phyloP scores from a whole-genome alignment of 371 early-diverging fungal genomes.

The Mucor racemosus region DNA sequence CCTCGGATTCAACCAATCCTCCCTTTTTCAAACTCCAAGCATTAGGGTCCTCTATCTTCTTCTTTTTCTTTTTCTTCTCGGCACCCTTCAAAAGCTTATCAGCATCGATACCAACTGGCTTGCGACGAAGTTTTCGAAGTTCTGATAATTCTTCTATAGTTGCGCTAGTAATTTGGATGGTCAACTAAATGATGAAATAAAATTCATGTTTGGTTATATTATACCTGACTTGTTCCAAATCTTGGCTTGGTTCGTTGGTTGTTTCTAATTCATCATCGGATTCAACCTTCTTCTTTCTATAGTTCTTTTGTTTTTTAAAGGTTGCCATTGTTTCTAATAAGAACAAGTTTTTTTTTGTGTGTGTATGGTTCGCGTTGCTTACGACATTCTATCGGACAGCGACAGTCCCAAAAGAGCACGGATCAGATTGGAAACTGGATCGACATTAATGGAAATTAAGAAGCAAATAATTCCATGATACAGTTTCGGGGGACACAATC shows the following conservation, averaged over 20 bases:
- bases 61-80: slow-evolving; percentile 56
- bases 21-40: slow-evolving; percentile 60
- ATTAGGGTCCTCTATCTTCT: slow-evolving; percentile 40
- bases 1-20: slow-evolving; percentile 56
- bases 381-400: too few species aligned
- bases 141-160: slow-evolving; percentile 68
- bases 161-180: slow-evolving; percentile 19
- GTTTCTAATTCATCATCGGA: slow-evolving; percentile 39
- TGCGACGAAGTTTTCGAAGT: slow-evolving; percentile 64
- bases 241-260: neutral
- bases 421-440: too few species aligned
- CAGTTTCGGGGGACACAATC: too few species aligned
- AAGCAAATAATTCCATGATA: too few species aligned
- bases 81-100: slow-evolving; percentile 63
- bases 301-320: slow-evolving; percentile 37
- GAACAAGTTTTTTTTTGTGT: neutral
- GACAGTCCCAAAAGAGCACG: too few species aligned
- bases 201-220: neutral
- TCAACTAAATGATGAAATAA: neutral
- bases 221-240: slow-evolving; percentile 36
- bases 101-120: slow-evolving; percentile 64
- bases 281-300: slow-evolving; percentile 46
- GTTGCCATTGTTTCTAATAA: slow-evolving; percentile 28
- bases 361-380: neutral
- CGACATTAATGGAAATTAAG: too few species aligned